Base-by-base conservation (phyloP, 805 yeast genomes). In the Candida wancherniae region DNA sequence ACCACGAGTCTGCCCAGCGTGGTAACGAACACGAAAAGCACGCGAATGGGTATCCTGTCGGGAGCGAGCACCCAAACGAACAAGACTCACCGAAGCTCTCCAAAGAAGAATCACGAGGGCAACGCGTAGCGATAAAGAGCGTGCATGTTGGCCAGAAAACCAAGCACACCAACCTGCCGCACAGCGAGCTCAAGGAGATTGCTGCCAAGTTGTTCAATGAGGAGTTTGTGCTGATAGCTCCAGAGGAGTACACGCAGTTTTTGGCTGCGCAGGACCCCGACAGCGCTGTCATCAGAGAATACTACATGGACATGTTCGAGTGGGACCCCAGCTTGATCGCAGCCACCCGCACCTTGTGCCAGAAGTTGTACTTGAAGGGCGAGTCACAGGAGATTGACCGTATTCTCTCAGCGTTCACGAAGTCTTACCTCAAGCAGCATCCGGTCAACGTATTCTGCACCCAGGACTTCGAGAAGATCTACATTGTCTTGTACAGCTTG, bases 361-460 rank as follows among this genome's bases (percentile, higher is more conserved):
- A 71, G 22, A 73, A 68, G 42, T 50, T 85, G n/a, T 81, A 80
- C 55, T 67, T 86, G 46, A 75, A 76, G 48, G 95, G 90, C 5
- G 95, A 86, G 57, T 77, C 92, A 3, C 88, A 82, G 46, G 82
- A 80, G 47, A 76, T 85, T 31, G 92, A 84, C 55, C 69, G 84
- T 28, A 71, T 85, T 18, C 59, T 86, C 34, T 79, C 81, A 25
- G 68, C 78, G 3, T 79, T 84, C 48, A 73, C 92, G 12, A 63
- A 64, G 31, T 71, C 78, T 31, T 85, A 88, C 79, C 59, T 65
- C 14, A 52, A 52, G 17, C 71, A 54, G 60, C 75, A 62, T 58
- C 71, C 67, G 13, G 58, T 45, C 33, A 69, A 66, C 51, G 67
- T 64, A 24, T 77, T 63, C 50, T 69, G 63, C 50, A 75, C 70